These are phyloP conservation scores for Skeletonema tropicum DNA, from an alignment of 108 stramenopile genomes.

Conservation along the genomic window DNA sequence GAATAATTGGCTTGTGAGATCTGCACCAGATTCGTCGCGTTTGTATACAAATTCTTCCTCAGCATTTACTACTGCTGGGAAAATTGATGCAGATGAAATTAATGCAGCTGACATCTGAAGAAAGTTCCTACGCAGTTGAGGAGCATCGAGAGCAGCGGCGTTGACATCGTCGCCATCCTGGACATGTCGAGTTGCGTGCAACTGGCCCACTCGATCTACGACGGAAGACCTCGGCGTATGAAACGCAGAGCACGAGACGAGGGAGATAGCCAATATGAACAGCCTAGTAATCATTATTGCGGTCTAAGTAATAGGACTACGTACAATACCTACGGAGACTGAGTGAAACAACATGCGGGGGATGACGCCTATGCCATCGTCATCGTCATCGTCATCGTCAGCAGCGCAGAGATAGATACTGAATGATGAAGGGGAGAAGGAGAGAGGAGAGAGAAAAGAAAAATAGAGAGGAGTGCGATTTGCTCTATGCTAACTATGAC, in stretches of 20 bases:
- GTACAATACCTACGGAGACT: no score
- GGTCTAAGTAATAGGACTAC: no score
- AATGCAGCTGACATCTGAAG: conserved; percentile 11
- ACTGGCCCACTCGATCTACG: not conserved
- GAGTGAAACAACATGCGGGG: no score
- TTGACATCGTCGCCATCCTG: not conserved
- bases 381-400: no score
- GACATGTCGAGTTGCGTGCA: conserved; percentile 2
- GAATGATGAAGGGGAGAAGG: no score
- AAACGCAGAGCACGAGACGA: conserved; percentile 14
- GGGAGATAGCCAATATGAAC: not conserved
- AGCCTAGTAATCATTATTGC: not conserved
- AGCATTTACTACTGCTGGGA: conserved; percentile 12
- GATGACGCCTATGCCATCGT: no score
- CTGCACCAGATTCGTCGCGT: conserved; percentile 20
- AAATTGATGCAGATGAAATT: conserved; percentile 9
- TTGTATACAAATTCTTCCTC: conserved; percentile 23
- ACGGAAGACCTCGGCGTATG: conserved; percentile 1
- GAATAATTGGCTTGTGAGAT: conserved; percentile 67
- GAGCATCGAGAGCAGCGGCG: not conserved
- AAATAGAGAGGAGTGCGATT: no score
- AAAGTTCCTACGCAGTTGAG: conserved; percentile 36
- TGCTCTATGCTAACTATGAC: no score
- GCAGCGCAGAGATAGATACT: no score
- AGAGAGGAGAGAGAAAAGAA: no score